A percentile compares a stretch with the other conserved stretches of the same genome.
Conservation (phyloP, 2,329 filamentous ascomycete species). For the Venturia effusa region DNA sequence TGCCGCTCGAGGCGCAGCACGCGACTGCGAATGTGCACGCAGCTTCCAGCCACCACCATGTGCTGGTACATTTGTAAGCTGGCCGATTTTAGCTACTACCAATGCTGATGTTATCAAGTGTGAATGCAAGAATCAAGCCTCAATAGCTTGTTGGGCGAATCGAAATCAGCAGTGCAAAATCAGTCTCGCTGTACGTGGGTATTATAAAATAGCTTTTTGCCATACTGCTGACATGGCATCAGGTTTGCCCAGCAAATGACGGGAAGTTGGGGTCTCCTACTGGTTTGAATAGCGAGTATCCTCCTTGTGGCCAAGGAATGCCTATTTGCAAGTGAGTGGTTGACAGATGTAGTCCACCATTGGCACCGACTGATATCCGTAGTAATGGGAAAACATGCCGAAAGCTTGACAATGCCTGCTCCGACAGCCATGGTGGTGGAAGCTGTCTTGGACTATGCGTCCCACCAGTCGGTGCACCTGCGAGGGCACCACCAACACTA, state of each 20-base stretch:
- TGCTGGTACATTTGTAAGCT: not conserved
- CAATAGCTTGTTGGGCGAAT: not conserved
- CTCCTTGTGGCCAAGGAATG: not conserved
- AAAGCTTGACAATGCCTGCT: not conserved
- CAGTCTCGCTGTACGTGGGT: not conserved
- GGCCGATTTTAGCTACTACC: not conserved
- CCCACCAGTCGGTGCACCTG: not conserved
- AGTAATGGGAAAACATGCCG: not conserved
- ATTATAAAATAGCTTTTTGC: not conserved
- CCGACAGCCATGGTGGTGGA: not conserved
- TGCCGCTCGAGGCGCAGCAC: not conserved
- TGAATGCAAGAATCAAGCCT: slow-evolving; percentile 1
- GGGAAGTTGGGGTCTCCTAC: not conserved
- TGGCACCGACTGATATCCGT: not conserved
- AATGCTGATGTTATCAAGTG: not conserved
- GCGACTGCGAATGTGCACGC: not conserved
- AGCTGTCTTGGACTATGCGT: not conserved
- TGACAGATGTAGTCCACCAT: not conserved
- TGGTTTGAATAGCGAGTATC: not conserved
- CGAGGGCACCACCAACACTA: not conserved
- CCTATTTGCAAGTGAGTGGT: not conserved
- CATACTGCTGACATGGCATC: not conserved
- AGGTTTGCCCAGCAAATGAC: not conserved
- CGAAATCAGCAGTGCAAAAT: slow-evolving; percentile 1
- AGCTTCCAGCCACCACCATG: slow-evolving; percentile 1